A percentile compares a stretch with the other conserved stretches of the same genome.
Evolutionary conservation across 176 grass and related monocot genomes (phyloP).

Genomic region (Triticum urartu): DNA sequence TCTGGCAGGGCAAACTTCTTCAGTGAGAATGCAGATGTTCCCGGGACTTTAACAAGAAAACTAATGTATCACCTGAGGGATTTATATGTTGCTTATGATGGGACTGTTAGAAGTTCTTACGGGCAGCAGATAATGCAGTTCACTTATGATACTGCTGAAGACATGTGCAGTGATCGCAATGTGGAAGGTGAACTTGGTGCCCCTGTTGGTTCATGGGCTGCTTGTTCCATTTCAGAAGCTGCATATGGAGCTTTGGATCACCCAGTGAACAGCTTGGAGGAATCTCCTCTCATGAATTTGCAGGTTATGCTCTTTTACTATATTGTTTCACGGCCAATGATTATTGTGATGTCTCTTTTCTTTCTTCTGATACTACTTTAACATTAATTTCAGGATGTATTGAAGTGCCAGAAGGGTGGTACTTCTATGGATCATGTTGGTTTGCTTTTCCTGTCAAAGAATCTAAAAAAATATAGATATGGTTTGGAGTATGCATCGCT

Average conservation of each 20-base stretch:
- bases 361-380: constrained; percentile 21
- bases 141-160: constrained; percentile 55
- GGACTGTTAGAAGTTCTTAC: constrained; percentile 77
- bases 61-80: constrained; percentile 90
- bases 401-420: constrained; percentile 72
- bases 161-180: constrained; percentile 10
- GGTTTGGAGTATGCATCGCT: constrained; percentile 84
- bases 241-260: constrained; percentile 92
- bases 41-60: constrained; percentile 73
- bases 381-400: constrained; percentile 62
- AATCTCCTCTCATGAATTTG: constrained; percentile 77
- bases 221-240: constrained; percentile 90
- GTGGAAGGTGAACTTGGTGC: constrained; percentile 47
- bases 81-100: constrained; percentile 84
- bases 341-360: neutral
- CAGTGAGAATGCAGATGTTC: constrained; percentile 79
- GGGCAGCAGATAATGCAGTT: constrained; percentile 78
- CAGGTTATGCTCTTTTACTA: constrained; percentile 52
- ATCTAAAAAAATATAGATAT: constrained; percentile 72
- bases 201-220: constrained; percentile 84
- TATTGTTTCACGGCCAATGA: neutral
- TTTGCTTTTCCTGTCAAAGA: constrained; percentile 66
- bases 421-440: constrained; percentile 44
- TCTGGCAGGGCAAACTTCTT: constrained; percentile 79
- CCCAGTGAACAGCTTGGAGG: constrained; percentile 71